A percentile compares a stretch with the other conserved stretches of the same genome.
These are phyloP conservation scores for Globisporangium splendens DNA, from an alignment of 352 stramenopile species.

Conservation along the genomic window DNA sequence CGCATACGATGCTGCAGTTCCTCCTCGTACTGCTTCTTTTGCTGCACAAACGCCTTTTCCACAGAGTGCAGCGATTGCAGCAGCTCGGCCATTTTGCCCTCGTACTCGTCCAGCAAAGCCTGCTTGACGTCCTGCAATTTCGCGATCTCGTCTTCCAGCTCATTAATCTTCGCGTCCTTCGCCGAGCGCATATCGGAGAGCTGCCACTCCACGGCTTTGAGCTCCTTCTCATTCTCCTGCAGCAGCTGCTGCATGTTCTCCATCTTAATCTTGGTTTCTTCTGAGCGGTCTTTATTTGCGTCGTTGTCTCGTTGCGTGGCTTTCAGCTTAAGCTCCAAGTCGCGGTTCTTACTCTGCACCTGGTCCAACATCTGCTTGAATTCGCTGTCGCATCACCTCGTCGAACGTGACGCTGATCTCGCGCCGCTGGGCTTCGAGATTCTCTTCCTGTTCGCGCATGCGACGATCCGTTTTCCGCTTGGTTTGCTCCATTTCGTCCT, in stretches of 20 bases:
- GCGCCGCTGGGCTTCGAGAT: conserved; percentile 64
- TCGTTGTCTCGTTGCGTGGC: conserved; percentile 38
- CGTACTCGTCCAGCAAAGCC: conserved; percentile 78
- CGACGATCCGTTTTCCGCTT: conserved; percentile 48
- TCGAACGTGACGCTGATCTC: conserved; percentile 77
- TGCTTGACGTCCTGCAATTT: conserved; percentile 74
- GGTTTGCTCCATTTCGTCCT: conserved; percentile 57
- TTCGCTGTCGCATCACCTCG: conserved; percentile 67
- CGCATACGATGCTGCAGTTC: conserved; percentile 46
- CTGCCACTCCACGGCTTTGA: conserved; percentile 69
- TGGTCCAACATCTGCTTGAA: conserved; percentile 48
- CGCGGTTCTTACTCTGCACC: conserved; percentile 32
- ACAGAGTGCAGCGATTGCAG: conserved; percentile 77
- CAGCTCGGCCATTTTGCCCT: conserved; percentile 82
- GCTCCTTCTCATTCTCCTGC: conserved; percentile 59
- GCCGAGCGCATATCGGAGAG: conserved; percentile 47
- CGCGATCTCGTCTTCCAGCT: conserved; percentile 56
- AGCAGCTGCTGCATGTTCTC: conserved; percentile 63
- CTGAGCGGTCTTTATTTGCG: conserved; percentile 30
- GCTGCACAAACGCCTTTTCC: conserved; percentile 80
- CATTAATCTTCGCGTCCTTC: conserved; percentile 59
- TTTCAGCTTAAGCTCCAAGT: conserved; percentile 68
- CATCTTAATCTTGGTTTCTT: conserved; percentile 61
- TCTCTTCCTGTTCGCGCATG: conserved; percentile 76
- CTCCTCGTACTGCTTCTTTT: conserved; percentile 76